Base-by-base conservation (phyloP, 768 basidiomycete genomes). In the Phaeotremella skinneri region DNA sequence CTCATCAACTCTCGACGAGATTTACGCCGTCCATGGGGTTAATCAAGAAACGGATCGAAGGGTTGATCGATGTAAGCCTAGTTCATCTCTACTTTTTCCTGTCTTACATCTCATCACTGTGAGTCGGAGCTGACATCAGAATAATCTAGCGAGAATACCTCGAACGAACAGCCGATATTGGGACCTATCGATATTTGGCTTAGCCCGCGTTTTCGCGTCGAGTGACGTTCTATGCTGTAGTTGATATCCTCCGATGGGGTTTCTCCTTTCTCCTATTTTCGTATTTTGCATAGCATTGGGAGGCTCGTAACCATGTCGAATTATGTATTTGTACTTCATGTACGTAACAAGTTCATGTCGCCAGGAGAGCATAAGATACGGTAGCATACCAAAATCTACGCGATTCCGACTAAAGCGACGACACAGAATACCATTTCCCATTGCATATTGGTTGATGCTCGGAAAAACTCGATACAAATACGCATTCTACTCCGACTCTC, bases 11-110 rank as follows among this genome's bases (percentile, higher is more conserved):
- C 2, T 81, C 88, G 20, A 81, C 81, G 57, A 85, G 94, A 3
- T 99, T 98, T 81, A 83, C 83, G 49, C 94, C 94, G 0, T 86
- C 90, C 62, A 88, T 92, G 39, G 76, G 85, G 42, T 81, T 83
- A 63, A 90, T 99, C 80, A 99, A 99, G 82, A 91, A 88, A 77
- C 83, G 91, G 48, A 88, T 99, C 55, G 96, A 98, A 74, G 85
- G 83, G 27, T 78, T 99, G 59, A 97, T 99, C 52, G 96, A 98
- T 79, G 92, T 91, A 57, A 62, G 84, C 77, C 16, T 6, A 4
- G 17, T 50, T 2, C 32, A 7, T 11, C 17, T 30, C 17, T 21
- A 17, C 21, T 39, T 30, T 26, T 45, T 14, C 25, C 20, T 51
- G 23, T n/a, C 37, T 20, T 43, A 25, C 29, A 27, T 47, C 13